Base-by-base conservation (phyloP, 2,329 filamentous ascomycete genomes). In the Verticillium tricorpus region DNA sequence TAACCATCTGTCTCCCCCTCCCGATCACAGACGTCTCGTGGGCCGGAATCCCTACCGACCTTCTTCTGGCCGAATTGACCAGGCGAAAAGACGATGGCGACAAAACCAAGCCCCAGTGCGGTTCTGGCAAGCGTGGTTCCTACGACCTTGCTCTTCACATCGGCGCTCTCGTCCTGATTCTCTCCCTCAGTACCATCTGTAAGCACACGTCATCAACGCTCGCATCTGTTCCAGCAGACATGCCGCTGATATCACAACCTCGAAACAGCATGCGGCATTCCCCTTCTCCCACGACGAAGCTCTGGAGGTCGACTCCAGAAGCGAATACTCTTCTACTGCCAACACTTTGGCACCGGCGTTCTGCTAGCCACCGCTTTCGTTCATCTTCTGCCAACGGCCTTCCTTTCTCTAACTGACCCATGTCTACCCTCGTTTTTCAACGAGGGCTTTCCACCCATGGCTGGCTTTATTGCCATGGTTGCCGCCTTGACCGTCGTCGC, bases 321-420 rank as follows among this genome's bases (percentile, higher is more conserved):
- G 65, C 80, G 74, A 25, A 81, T 89, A 68, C 81, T 89, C 65
- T 89, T 90, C 72, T 78, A 88, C 65, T 88, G 86, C 69, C 86
- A 89, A 66, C 89, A 92, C 76, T 90, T 92, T 66, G 90, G 91
- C 70, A 95, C 91, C 1, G 91, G 91, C 63, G 92, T 95, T 22
- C 80, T 95, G n/a, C 89, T 95, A 64, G 91, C 92, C 12, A 95
- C 91, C 1, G 91, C 91, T 61, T 95, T 95, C 70, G 90, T 94
- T 31, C 91, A 94, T 76, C 80, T 90, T 14, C 82, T 89, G 4
- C 88, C 86, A 60, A 90, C 85, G 31, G 88, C 89, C 1, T 91
- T 91, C 68, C 74, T 81, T 62, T 88, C 86, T 50, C 78, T 90
- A 22, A 89, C 83, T 66, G 85, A 90, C 65, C 88, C 88, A 54